Evolutionary conservation across 495 filamentous ascomycete genomes (phyloP).

Genomic region (Hyaloscypha hepaticicola): DNA sequence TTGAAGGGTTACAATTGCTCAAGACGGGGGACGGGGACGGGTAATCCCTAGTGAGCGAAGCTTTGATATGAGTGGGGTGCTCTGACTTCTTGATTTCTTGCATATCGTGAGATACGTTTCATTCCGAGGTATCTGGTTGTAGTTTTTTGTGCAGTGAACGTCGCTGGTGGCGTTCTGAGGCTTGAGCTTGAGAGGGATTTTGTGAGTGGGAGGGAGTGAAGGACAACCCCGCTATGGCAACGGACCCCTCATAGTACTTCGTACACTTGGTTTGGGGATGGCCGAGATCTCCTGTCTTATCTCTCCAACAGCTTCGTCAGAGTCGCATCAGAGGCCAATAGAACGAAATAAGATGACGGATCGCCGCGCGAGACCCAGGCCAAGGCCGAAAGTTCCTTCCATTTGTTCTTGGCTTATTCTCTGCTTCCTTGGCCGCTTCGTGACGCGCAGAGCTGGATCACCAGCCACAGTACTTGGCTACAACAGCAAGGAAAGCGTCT

Average conservation of each 20-base stretch:
- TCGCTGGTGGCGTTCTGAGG: not conserved
- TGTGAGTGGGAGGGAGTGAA: not conserved
- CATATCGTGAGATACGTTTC: not conserved
- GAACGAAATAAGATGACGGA: too few relatives aligned
- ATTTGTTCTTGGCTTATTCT: constrained; percentile 11
- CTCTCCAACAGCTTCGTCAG: not conserved
- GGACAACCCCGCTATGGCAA: not conserved
- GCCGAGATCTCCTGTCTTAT: not conserved
- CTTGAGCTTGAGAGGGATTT: not conserved
- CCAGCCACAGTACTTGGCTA: too few relatives aligned
- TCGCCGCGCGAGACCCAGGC: not conserved
- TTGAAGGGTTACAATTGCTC: too few relatives aligned
- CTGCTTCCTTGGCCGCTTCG: constrained; percentile 11
- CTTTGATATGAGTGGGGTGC: not conserved
- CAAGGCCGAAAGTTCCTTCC: not conserved
- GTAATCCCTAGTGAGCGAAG: not conserved
- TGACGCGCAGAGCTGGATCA: too few relatives aligned
- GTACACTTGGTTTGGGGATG: not conserved
- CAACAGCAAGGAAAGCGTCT: too few relatives aligned
- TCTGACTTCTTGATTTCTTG: not conserved
- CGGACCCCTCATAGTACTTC: not conserved
- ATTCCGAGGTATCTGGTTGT: not conserved
- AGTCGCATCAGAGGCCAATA: not conserved
- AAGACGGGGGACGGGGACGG: not conserved
- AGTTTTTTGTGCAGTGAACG: not conserved